Percentiles rank a stretch among this genome's conserved stretches.
phyloP scores from a whole-genome alignment of 306 rosid genomes.

The Coriaria nepalensis region DNA sequence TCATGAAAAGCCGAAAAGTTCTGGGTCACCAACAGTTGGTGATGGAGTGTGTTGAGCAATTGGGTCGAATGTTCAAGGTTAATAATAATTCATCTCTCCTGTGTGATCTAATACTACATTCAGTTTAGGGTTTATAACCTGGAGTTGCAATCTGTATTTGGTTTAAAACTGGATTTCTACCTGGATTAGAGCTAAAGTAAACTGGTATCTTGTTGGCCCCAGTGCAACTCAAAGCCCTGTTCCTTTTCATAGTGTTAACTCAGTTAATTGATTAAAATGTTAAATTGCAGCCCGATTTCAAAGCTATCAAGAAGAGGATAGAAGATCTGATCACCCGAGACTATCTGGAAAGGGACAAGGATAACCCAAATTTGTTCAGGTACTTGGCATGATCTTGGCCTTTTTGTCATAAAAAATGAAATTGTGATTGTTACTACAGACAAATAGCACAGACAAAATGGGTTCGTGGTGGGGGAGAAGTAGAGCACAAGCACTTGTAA shows the following conservation, averaged over 20 bases:
- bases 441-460: neutral
- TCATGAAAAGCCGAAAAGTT: conserved; percentile 83
- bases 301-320: conserved; percentile 84
- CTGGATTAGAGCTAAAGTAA: no score
- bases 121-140: no score
- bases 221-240: no score
- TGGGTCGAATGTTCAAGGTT: conserved; percentile 92
- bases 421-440: neutral
- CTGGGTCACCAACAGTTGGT: conserved; percentile 67
- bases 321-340: conserved; percentile 95
- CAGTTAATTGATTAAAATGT: conserved; percentile 1
- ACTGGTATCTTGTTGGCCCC: no score
- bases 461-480: neutral
- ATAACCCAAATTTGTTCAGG: conserved; percentile 64
- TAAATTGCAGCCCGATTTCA: conserved; percentile 65
- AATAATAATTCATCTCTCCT: no score
- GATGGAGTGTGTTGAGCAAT: conserved; percentile 75
- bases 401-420: neutral
- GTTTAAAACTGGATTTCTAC: no score
- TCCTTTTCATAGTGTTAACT: conserved; percentile 2
- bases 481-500: conserved; percentile 3
- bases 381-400: conserved; percentile 61
- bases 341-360: conserved; percentile 93
- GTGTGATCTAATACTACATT: no score
- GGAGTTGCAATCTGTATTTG: no score